Conservation (phyloP, 1,284 basidiomycete species). For the Ustilago cynodontis region DNA sequence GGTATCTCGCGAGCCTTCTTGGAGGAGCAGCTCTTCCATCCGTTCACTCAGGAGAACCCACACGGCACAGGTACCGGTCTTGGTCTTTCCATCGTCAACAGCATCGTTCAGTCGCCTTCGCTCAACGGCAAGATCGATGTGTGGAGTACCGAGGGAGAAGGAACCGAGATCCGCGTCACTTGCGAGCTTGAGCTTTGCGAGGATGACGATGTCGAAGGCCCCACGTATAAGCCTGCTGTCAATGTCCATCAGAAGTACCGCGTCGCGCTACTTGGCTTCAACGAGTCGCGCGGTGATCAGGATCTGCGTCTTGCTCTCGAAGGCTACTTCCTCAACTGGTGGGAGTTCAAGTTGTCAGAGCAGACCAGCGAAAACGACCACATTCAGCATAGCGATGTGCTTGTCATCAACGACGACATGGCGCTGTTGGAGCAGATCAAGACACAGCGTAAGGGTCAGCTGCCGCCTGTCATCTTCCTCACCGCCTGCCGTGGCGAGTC, state of each 20-base stretch:
- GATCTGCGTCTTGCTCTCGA: slow-evolving; percentile 77
- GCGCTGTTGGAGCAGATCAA: slow-evolving; percentile 72
- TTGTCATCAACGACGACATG: slow-evolving; percentile 85
- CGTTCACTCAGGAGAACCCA: slow-evolving; percentile 90
- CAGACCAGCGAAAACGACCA: slow-evolving; percentile 13
- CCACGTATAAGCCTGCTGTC: slow-evolving; percentile 72
- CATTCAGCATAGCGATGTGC: slow-evolving; percentile 76
- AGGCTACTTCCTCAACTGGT: slow-evolving; percentile 80
- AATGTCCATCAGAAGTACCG: slow-evolving; percentile 72
- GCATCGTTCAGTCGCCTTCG: slow-evolving; percentile 85
- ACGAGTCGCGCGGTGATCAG: slow-evolving; percentile 77
- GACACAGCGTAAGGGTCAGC: slow-evolving; percentile 60
- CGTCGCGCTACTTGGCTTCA: slow-evolving; percentile 82
- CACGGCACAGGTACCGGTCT: slow-evolving; percentile 92
- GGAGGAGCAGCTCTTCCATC: slow-evolving; percentile 93
- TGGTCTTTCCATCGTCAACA: slow-evolving; percentile 96
- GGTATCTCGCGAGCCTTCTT: slow-evolving; percentile 67
- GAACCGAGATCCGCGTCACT: slow-evolving; percentile 91
- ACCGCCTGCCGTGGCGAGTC: slow-evolving; percentile 79
- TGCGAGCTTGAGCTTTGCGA: slow-evolving; percentile 79
- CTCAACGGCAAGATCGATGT: slow-evolving; percentile 87
- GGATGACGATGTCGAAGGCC: slow-evolving; percentile 52
- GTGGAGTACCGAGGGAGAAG: slow-evolving; percentile 85
- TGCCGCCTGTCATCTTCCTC: slow-evolving; percentile 80
- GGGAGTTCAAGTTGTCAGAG: slow-evolving; percentile 76